These are phyloP conservation scores for Setomelanomma holmii DNA, from an alignment of 2,329 filamentous ascomycete species.

Conservation along the genomic window DNA sequence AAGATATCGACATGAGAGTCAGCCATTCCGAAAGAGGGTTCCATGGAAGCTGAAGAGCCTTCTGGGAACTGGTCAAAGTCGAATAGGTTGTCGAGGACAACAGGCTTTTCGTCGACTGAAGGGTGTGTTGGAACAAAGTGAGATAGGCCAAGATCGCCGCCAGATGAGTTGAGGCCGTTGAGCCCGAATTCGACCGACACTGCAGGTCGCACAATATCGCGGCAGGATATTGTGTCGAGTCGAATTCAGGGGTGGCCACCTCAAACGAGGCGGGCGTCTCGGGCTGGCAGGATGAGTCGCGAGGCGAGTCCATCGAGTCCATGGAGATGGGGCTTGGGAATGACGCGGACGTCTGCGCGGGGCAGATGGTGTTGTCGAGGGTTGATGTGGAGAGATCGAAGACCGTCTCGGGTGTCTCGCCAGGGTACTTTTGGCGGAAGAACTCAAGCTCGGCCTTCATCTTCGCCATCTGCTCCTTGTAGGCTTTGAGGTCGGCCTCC, in stretches of 20 bases:
- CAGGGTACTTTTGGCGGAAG: slow-evolving; percentile 44
- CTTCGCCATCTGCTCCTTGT: slow-evolving; percentile 56
- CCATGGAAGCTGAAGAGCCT: slow-evolving; percentile 26
- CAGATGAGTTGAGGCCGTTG: slow-evolving; percentile 29
- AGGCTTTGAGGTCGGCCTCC: slow-evolving; percentile 68
- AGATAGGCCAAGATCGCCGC: slow-evolving; percentile 45
- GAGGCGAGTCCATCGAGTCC: slow-evolving; percentile 49
- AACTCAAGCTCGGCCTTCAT: slow-evolving; percentile 58
- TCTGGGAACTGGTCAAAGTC: slow-evolving; percentile 52
- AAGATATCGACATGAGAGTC: slow-evolving; percentile 45
- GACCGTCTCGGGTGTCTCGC: slow-evolving; percentile 30
- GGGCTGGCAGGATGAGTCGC: slow-evolving; percentile 47
- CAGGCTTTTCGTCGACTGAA: slow-evolving; percentile 50
- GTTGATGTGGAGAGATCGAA: slow-evolving; percentile 33
- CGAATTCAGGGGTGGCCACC: slow-evolving; percentile 66
- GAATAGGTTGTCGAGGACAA: slow-evolving; percentile 43
- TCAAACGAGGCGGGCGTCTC: slow-evolving; percentile 50
- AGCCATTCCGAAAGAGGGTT: slow-evolving; percentile 37
- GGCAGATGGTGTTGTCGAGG: slow-evolving; percentile 43
- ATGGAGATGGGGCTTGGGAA: slow-evolving; percentile 47
- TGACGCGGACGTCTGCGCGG: slow-evolving; percentile 42
- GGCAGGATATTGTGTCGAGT: slow-evolving; percentile 99
- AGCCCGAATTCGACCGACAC: slow-evolving; percentile 81
- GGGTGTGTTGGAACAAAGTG: slow-evolving; percentile 45
- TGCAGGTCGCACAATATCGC: slow-evolving; percentile 99